phyloP scores from a whole-genome alignment of 768 basidiomycete species.

The Boletus fagicola region DNA sequence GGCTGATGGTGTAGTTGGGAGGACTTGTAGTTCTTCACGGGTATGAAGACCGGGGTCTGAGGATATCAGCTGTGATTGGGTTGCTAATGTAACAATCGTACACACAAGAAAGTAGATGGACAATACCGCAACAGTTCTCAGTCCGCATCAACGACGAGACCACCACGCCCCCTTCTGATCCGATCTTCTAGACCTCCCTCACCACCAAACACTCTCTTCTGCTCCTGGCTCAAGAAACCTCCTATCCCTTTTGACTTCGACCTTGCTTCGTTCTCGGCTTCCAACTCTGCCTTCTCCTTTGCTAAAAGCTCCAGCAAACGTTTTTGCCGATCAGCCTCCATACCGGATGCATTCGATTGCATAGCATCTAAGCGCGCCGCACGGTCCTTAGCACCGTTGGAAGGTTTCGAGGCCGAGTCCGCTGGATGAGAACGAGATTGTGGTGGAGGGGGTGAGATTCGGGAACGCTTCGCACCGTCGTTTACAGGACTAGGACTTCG shows the following conservation, averaged over 20 bases:
- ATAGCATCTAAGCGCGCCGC: constrained; percentile 90
- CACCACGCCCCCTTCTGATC: constrained; percentile 68
- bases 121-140: constrained; percentile 14
- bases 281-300: constrained; percentile 76
- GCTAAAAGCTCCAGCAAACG: constrained; percentile 66
- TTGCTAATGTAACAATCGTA: constrained; percentile 10
- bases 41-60: neutral
- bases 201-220: constrained; percentile 82
- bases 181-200: constrained; percentile 76
- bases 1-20: neutral
- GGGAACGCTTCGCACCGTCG: constrained; percentile 47
- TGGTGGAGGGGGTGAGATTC: constrained; percentile 40
- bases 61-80: neutral
- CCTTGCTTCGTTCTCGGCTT: constrained; percentile 65
- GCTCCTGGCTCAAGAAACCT: constrained; percentile 76
- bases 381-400: constrained; percentile 50
- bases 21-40: neutral
- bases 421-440: constrained; percentile 21
- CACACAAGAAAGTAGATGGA: neutral
- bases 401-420: constrained; percentile 10
- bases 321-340: constrained; percentile 68
- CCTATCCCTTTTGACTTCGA: constrained; percentile 76
- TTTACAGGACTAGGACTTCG: constrained; percentile 36
- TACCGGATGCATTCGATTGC: constrained; percentile 65
- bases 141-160: constrained; percentile 58